Evolutionary conservation across 2,329 filamentous ascomycete species (phyloP).

Genomic region (Diplocarpon rosae): DNA sequence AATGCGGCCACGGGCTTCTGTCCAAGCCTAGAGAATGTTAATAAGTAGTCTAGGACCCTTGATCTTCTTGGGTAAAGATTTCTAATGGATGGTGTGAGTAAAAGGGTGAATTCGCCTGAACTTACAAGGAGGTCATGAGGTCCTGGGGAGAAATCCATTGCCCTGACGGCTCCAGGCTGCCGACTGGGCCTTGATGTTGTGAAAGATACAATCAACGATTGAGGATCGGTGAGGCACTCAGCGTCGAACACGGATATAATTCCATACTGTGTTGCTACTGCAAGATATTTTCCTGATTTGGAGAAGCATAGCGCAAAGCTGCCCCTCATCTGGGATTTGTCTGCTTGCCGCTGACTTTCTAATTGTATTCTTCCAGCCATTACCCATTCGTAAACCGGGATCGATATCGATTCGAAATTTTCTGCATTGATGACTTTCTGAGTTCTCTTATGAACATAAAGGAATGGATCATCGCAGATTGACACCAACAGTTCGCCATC

Average conservation of each 20-base stretch:
- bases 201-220: conserved; percentile 65
- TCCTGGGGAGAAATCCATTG: conserved; percentile 84
- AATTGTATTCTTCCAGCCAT: conserved; percentile 41
- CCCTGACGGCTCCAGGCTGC: conserved; percentile 61
- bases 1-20: conserved; percentile 71
- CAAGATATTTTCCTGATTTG: conserved; percentile 56
- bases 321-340: conserved; percentile 45
- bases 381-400: conserved; percentile 38
- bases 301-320: conserved; percentile 76
- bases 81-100: background rate
- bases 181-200: conserved; percentile 56
- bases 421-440: conserved; percentile 13
- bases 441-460: conserved; percentile 66
- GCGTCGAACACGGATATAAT: conserved; percentile 67
- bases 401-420: conserved; percentile 18
- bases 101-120: background rate
- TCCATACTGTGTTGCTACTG: conserved; percentile 71
- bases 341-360: conserved; percentile 44
- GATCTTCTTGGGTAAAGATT: background rate
- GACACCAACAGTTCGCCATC: conserved; percentile 72
- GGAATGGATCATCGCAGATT: conserved; percentile 76
- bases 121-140: conserved; percentile 66
- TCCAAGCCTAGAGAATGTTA: conserved; percentile 51
- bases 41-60: background rate
- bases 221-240: conserved; percentile 33